Evolutionary conservation across 169 alveolate genomes (phyloP).

Genomic region (Plasmodium billcollinsi): DNA sequence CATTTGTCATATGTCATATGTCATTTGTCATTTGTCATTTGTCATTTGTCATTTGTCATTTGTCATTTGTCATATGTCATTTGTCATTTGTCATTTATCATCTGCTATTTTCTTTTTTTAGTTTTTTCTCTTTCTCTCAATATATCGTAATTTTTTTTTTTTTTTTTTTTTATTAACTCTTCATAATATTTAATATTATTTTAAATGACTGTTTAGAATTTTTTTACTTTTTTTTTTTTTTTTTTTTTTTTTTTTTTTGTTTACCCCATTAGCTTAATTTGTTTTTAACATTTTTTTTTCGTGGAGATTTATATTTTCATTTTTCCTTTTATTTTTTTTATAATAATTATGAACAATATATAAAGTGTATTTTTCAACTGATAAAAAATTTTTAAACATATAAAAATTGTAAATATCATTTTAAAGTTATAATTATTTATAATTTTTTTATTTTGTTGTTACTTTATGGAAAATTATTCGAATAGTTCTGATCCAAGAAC

Average conservation of each 20-base stretch:
- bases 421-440: neutral
- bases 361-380: constrained; percentile 14
- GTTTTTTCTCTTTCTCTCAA: too few relatives aligned
- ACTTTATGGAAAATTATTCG: constrained; percentile 18
- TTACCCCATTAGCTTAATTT: constrained; percentile 2
- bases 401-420: constrained; percentile 10
- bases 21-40: neutral
- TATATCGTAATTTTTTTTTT: too few relatives aligned
- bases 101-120: too few relatives aligned
- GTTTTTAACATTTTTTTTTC: constrained; percentile 15
- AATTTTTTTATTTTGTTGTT: neutral
- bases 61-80: too few relatives aligned
- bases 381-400: constrained; percentile 5
- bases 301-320: neutral
- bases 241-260: neutral
- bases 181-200: too few relatives aligned
- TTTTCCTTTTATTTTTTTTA: too few relatives aligned
- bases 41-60: neutral
- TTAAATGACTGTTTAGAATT: constrained; percentile 14
- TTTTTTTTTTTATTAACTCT: too few relatives aligned
- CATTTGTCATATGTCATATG: neutral
- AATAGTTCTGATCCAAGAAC: constrained; percentile 41
- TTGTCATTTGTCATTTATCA: too few relatives aligned
- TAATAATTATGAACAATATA: constrained; percentile 6
- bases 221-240: neutral